phyloP scores from a whole-genome alignment of 257 asterid genomes.

The Handroanthus guayacan region DNA sequence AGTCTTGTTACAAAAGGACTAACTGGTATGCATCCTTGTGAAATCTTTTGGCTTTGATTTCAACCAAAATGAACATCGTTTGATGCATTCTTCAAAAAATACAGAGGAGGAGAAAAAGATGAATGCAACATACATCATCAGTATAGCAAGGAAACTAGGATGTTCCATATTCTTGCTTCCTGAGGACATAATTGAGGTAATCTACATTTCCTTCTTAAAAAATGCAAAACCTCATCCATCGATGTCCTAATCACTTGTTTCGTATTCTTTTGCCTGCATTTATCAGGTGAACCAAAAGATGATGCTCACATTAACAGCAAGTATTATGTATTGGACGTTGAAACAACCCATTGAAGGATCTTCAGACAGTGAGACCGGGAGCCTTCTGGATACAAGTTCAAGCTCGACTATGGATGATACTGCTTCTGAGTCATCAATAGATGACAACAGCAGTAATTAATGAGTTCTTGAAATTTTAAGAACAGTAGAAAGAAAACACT shows the following conservation, averaged over 20 bases:
- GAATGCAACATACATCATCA: constrained; percentile 92
- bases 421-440: constrained; percentile 87
- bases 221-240: neutral
- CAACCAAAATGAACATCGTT: neutral
- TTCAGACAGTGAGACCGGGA: constrained; percentile 66
- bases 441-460: constrained; percentile 65
- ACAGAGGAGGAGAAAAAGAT: constrained; percentile 87
- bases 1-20: constrained; percentile 93
- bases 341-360: constrained; percentile 58
- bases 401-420: constrained; percentile 73
- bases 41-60: neutral
- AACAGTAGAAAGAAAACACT: constrained; percentile 26
- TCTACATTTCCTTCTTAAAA: constrained; percentile 6
- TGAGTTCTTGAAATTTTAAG: constrained; percentile 28
- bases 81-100: constrained; percentile 21
- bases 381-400: constrained; percentile 63
- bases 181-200: constrained; percentile 93
- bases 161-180: constrained; percentile 95
- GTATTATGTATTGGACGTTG: constrained; percentile 75
- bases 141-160: constrained; percentile 97
- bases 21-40: constrained; percentile 55
- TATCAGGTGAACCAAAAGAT: constrained; percentile 76
- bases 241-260: neutral
- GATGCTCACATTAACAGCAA: constrained; percentile 79
- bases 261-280: constrained; percentile 3